Conservation (phyloP, 176 grass and related monocot species). For the Oryza punctata region DNA sequence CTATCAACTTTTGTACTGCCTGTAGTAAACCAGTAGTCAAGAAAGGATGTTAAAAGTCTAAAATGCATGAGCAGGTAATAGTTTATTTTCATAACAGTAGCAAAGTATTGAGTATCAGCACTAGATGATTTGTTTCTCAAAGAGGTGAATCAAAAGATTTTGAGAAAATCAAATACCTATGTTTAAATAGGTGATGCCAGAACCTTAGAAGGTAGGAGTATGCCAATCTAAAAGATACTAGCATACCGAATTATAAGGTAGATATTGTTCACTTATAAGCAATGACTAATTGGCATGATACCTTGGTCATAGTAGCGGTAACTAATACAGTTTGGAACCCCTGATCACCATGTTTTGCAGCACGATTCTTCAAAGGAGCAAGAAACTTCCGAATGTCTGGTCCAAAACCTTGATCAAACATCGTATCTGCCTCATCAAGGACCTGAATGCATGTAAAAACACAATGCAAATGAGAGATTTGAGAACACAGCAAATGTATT, state of each 20-base stretch:
- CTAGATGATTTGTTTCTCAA: conserved; percentile 5
- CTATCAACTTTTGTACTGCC: conserved; percentile 88
- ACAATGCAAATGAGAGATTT: conserved; percentile 13
- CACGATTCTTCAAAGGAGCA: conserved; percentile 77
- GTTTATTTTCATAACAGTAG: background rate
- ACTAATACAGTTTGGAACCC: conserved; percentile 98
- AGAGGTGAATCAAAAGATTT: background rate
- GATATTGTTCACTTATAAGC: background rate
- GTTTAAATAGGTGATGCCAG: background rate
- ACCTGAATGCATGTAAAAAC: conserved; percentile 47
- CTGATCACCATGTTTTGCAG: conserved; percentile 66
- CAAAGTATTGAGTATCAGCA: background rate
- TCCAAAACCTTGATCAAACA: conserved; percentile 99
- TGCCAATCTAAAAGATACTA: background rate
- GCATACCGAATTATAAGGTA: background rate
- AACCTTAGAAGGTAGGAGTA: background rate
- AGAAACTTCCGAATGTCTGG: conserved; percentile 91
- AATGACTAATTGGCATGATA: conserved; percentile 29
- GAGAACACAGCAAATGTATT: background rate
- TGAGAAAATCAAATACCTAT: background rate
- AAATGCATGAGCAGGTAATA: background rate
- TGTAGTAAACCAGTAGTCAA: conserved; percentile 34
- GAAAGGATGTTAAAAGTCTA: conserved; percentile 15
- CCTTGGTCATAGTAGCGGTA: conserved; percentile 90
- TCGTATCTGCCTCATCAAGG: conserved; percentile 98